A percentile compares a stretch with the other conserved stretches of the same genome.
Conservation (phyloP, 148 eudicot genomes). For the Rhododendron ferrugineum region DNA sequence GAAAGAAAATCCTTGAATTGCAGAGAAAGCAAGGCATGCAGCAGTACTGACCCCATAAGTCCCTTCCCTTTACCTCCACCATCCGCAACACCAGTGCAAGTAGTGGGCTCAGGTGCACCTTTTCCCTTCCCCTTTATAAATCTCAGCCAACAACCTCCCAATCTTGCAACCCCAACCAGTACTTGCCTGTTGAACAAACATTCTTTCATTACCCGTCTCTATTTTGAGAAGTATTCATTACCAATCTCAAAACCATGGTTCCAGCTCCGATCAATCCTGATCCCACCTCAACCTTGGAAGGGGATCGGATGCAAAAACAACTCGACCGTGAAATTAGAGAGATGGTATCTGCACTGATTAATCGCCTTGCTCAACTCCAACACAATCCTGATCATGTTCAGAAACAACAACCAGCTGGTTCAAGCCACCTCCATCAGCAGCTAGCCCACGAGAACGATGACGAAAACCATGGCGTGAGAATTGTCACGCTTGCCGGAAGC, state of each 20-base stretch:
- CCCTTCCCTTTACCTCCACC: background rate
- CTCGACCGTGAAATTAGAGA: conserved; percentile 49
- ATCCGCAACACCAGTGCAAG: background rate
- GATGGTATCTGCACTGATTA: conserved; percentile 47
- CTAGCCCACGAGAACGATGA: conserved; percentile 25
- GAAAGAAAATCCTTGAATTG: conserved; percentile 2
- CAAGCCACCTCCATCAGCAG: conserved; percentile 17
- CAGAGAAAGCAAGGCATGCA: background rate
- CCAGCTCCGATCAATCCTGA: background rate
- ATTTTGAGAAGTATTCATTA: background rate
- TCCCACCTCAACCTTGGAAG: conserved; percentile 18
- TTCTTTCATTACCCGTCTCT: background rate
- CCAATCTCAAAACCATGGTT: conserved; percentile 2
- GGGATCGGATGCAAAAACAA: conserved; percentile 21
- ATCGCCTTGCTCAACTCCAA: conserved; percentile 42
- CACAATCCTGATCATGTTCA: conserved; percentile 15
- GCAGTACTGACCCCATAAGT: background rate
- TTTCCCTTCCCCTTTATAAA: background rate
- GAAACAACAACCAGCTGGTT: conserved; percentile 21
- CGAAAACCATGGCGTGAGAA: conserved; percentile 38
- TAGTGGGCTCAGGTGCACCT: background rate
- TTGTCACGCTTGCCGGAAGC: conserved; percentile 73
- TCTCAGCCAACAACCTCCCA: background rate
- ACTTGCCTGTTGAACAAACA: background rate
- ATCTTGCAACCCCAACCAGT: background rate